phyloP scores from a whole-genome alignment of 1,284 basidiomycete genomes.

The Paramarasmius palmivorus region DNA sequence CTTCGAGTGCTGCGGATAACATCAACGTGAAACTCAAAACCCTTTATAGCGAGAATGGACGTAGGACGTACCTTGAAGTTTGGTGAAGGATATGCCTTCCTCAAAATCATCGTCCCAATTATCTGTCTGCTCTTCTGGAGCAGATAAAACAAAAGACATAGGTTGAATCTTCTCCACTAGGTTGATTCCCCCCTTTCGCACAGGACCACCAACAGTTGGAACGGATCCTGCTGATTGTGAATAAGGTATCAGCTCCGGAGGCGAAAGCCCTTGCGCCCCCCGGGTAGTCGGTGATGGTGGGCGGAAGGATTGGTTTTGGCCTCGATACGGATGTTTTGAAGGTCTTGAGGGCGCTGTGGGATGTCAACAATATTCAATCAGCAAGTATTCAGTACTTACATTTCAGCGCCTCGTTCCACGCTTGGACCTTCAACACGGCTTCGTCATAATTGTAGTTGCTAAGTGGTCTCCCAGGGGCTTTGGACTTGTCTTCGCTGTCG shows the following conservation, averaged over 20 bases:
- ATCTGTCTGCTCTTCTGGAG: slow-evolving; percentile 83
- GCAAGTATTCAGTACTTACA: slow-evolving; percentile 49
- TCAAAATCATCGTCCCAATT: slow-evolving; percentile 99
- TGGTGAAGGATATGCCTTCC: slow-evolving; percentile 86
- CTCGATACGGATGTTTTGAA: slow-evolving; percentile 58
- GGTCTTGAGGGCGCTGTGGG: slow-evolving; percentile 56
- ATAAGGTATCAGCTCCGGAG: slow-evolving; percentile 22
- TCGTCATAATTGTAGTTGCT: slow-evolving; percentile 90
- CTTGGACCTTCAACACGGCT: slow-evolving; percentile 91
- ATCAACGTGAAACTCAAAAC: slow-evolving; percentile 4
- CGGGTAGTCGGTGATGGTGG: slow-evolving; percentile 41
- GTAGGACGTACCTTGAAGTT: slow-evolving; percentile 64
- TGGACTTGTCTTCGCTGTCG: slow-evolving; percentile 22
- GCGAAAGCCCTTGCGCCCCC: slow-evolving; percentile 11
- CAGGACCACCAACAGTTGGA: slow-evolving; percentile 23
- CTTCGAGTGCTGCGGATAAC: slow-evolving; percentile 55
- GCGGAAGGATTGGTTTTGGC: slow-evolving; percentile 24
- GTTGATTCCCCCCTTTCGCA: slow-evolving; percentile 35
- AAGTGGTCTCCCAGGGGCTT: slow-evolving; percentile 42
- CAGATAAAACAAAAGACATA: slow-evolving; percentile 55
- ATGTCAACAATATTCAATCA: slow-evolving; percentile 3
- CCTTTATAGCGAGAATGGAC: too few species aligned
- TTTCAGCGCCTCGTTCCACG: slow-evolving; percentile 97
- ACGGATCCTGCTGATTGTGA: slow-evolving; percentile 29
- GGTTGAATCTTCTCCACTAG: slow-evolving; percentile 63